These are phyloP conservation scores for Cryphonectria carpinicola DNA, from an alignment of 2,329 filamentous ascomycete genomes.

Conservation along the genomic window DNA sequence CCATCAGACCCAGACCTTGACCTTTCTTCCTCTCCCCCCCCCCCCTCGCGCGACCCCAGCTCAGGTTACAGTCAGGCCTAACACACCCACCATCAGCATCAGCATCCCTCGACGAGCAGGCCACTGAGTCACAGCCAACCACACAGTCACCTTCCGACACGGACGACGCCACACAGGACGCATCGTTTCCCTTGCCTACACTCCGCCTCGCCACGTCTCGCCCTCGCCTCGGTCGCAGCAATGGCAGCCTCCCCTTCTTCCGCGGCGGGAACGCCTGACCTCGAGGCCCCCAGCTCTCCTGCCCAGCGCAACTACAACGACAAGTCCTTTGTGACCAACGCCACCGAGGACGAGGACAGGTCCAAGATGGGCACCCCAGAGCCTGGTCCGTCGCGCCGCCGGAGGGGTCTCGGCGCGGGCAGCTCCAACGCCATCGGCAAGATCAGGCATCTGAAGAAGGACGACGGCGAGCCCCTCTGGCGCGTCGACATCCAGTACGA, in stretches of 20 bases:
- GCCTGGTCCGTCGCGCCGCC: constrained; percentile 36
- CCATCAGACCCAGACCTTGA: background rate
- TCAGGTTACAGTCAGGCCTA: constrained; percentile 3
- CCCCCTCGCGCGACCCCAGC: background rate
- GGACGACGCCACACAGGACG: constrained; percentile 1
- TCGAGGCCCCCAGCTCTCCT: constrained; percentile 52
- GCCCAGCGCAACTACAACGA: constrained; percentile 39
- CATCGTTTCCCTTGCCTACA: background rate
- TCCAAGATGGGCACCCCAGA: constrained; percentile 49
- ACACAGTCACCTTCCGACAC: background rate
- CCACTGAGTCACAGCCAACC: constrained; percentile 6
- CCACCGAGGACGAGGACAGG: constrained; percentile 53
- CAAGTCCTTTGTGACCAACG: constrained; percentile 53
- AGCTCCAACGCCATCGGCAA: constrained; percentile 57
- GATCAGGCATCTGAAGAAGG: constrained; percentile 84
- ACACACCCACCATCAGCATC: constrained; percentile 4
- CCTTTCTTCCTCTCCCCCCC: background rate
- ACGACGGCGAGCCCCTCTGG: constrained; percentile 86
- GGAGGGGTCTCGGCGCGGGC: constrained; percentile 36
- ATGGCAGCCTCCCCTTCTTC: constrained; percentile 45
- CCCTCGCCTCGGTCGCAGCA: background rate
- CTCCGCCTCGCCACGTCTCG: background rate
- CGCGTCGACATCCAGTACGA: constrained; percentile 87
- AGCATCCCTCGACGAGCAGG: background rate
- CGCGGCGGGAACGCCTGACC: constrained; percentile 48